phyloP scores from a whole-genome alignment of 352 stramenopile genomes.

The Halophytophthora batemanensis region DNA sequence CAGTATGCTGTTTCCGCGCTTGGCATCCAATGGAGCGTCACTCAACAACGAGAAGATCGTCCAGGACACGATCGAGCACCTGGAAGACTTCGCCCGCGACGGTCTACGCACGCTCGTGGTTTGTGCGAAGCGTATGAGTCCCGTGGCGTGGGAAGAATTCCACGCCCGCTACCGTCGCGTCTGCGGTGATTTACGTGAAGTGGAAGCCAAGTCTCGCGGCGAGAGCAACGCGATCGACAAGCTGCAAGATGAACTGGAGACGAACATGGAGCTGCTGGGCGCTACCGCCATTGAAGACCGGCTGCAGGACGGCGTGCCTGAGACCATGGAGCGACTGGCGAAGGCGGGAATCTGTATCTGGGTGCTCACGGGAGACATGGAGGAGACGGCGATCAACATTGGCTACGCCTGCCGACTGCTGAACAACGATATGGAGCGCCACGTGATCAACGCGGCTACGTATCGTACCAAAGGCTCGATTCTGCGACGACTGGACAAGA shows the following conservation, averaged over 20 bases:
- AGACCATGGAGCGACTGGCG: slow-evolving; percentile 70
- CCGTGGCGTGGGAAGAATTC: slow-evolving; percentile 66
- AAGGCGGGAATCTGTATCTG: slow-evolving; percentile 85
- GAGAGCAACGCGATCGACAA: slow-evolving; percentile 61
- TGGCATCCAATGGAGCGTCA: slow-evolving; percentile 29
- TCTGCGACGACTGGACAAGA: slow-evolving; percentile 69
- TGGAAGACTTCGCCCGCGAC: slow-evolving; percentile 84
- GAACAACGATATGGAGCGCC: slow-evolving; percentile 94
- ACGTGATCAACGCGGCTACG: slow-evolving; percentile 71
- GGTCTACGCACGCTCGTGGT: slow-evolving; percentile 89
- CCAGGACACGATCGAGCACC: slow-evolving; percentile 54
- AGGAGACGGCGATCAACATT: slow-evolving; percentile 90
- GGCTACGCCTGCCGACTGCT: slow-evolving; percentile 80
- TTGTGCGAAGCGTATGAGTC: slow-evolving; percentile 53
- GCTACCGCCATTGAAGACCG: slow-evolving; percentile 87
- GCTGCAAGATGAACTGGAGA: slow-evolving; percentile 78
- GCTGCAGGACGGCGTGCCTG: slow-evolving; percentile 77
- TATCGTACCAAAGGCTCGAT: slow-evolving; percentile 70
- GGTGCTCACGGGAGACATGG: slow-evolving; percentile 88
- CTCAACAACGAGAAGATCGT: slow-evolving; percentile 35
- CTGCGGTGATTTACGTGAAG: slow-evolving; percentile 57
- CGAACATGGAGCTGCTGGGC: slow-evolving; percentile 70
- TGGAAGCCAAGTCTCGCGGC: slow-evolving; percentile 63
- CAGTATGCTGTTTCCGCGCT: slow-evolving; percentile 81
- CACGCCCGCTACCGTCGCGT: slow-evolving; percentile 60